Evolutionary conservation across 139 green algal species (phyloP).

Genomic region (Closterium sp.): DNA sequence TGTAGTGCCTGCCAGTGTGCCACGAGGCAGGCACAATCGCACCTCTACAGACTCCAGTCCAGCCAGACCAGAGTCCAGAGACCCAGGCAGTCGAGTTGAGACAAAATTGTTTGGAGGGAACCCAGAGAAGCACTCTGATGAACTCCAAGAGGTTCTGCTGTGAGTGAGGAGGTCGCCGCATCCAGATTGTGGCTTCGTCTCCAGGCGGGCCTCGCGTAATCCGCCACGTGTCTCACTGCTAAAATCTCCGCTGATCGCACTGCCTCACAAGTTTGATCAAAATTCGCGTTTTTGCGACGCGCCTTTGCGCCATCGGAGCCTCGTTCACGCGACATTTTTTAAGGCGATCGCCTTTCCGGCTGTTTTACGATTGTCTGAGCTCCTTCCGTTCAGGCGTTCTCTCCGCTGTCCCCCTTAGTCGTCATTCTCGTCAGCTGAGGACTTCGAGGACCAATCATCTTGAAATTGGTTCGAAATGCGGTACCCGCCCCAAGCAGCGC

Average conservation of each 20-base stretch:
- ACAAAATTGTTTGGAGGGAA: too few relatives aligned
- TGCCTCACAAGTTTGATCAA: background rate
- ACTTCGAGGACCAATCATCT: background rate
- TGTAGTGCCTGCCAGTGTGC: background rate
- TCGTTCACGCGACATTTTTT: background rate
- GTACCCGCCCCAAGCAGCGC: background rate
- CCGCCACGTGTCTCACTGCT: background rate
- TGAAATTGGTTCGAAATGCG: background rate
- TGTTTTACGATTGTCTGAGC: background rate
- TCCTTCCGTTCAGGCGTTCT: background rate
- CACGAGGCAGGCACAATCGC: too few relatives aligned
- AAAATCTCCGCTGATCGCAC: background rate
- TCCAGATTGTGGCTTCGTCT: background rate
- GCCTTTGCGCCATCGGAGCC: background rate
- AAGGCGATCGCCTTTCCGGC: background rate
- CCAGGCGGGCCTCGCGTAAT: background rate
- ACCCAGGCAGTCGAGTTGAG: too few relatives aligned
- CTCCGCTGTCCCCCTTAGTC: background rate
- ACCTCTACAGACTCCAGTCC: too few relatives aligned
- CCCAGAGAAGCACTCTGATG: too few relatives aligned
- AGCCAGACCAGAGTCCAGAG: too few relatives aligned
- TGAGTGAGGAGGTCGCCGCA: background rate
- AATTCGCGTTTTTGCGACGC: background rate
- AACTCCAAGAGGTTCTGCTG: too few relatives aligned
- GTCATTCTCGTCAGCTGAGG: background rate